Conservation (phyloP, 768 basidiomycete species). For the Boletus sensibilis region DNA sequence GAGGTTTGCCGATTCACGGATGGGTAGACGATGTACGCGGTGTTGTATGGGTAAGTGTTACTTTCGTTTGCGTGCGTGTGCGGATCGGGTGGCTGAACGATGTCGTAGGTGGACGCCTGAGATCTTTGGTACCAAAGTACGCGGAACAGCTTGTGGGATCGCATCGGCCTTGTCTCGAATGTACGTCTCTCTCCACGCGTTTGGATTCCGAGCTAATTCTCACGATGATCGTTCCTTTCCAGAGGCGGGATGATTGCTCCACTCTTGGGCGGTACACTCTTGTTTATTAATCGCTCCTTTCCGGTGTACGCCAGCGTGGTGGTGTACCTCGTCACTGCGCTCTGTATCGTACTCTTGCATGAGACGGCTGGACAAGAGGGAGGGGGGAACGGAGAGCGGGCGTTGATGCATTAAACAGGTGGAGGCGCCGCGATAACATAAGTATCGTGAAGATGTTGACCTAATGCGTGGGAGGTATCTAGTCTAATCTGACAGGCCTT, state of each 20-base stretch:
- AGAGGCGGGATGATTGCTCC: slow-evolving; percentile 92
- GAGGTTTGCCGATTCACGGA: not conserved
- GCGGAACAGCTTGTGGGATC: slow-evolving; percentile 86
- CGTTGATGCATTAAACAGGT: slow-evolving; percentile 19
- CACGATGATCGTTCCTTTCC: not conserved
- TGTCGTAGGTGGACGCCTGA: slow-evolving; percentile 71
- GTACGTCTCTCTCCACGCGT: slow-evolving; percentile 40
- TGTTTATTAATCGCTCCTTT: slow-evolving; percentile 63
- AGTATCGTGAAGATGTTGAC: not conserved
- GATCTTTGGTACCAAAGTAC: slow-evolving; percentile 80
- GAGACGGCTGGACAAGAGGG: slow-evolving; percentile 45
- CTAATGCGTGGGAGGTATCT: not conserved
- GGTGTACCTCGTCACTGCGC: slow-evolving; percentile 61
- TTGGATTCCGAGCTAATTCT: too few relatives aligned
- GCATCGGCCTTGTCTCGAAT: slow-evolving; percentile 85
- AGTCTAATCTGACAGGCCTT: not conserved
- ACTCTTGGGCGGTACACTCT: slow-evolving; percentile 68
- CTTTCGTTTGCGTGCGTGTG: not conserved
- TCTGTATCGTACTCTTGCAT: slow-evolving; percentile 58
- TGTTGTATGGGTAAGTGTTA: slow-evolving; percentile 60
- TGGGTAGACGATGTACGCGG: slow-evolving; percentile 76
- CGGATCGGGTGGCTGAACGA: not conserved
- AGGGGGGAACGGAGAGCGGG: slow-evolving; percentile 18
- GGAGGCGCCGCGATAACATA: not conserved
- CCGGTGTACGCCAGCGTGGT: slow-evolving; percentile 76